Evolutionary conservation across 2,329 filamentous ascomycete genomes (phyloP), one percentile per base, ranked within the genome.

Genomic region (Verticillium isaacii): DNA sequence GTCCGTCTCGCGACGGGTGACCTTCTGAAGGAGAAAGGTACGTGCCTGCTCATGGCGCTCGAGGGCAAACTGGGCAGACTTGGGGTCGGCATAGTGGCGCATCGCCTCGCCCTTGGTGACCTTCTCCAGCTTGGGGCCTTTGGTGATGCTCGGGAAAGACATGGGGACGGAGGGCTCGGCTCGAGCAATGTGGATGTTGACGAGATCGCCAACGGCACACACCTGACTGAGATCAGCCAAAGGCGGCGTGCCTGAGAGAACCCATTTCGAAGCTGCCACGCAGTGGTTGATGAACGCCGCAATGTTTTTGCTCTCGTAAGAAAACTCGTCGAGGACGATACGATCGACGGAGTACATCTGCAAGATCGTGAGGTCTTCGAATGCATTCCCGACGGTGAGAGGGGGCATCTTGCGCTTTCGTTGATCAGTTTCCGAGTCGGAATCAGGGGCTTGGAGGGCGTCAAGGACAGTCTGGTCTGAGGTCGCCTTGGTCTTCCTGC

Each of bases 241-340:
- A 1, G 75, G 75, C 0, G 78, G 78, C 0, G 78, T 81, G 1
- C 75, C 78, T 0, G 78, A 80, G 2, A 81, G 68, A 36, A 79
- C 69, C 78, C 78, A 81, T 59, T 78, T 80, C 9, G 74, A 69
- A 25, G 63, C 64, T 4, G 78, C 72, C 1, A 70, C 59, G 7
- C 66, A 66, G 9, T 72, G 68, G 19, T 65, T 64, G 25, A 80
- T 66, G 64, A 80, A 79, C 8, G 71, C 65, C 0, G 68, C 64
- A 2, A 74, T 67, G 2, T 62, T 32, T 3, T 62, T 62, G 29
- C 77, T 71, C 41, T 72, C 66, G 61, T 80, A 80, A 0, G 78
- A 78, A 64, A 76, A 79, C 62, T 81, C 78, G 61, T 81, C 78
- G 65, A 75, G 75, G 11, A 81, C 69, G 12, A 79, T 67, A 4